A percentile compares a stretch with the other conserved stretches of the same genome.
Conservation (phyloP, 2,329 filamentous ascomycete genomes). For the Ascochyta koolunga region DNA sequence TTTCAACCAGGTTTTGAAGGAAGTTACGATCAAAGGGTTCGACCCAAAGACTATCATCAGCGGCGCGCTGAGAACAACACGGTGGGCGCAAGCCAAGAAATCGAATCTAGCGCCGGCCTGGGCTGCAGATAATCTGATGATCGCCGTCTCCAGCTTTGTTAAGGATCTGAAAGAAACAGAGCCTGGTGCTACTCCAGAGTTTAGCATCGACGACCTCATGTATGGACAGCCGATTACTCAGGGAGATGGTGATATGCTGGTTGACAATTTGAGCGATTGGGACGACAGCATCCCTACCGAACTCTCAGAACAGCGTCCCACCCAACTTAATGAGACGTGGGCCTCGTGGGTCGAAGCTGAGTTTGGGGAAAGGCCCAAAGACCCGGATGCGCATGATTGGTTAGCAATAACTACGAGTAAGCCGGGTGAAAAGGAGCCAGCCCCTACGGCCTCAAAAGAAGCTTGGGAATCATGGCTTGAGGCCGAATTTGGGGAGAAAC, state of each 20-base stretch:
- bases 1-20: conserved; percentile 40
- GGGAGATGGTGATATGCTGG: not conserved
- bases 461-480: conserved; percentile 13
- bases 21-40: conserved; percentile 31
- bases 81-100: conserved; percentile 21
- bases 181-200: not conserved
- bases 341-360: conserved; percentile 38
- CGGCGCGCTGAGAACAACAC: conserved; percentile 22
- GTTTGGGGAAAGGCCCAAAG: conserved; percentile 31
- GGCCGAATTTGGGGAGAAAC: conserved; percentile 10
- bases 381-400: conserved; percentile 24
- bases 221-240: conserved; percentile 5
- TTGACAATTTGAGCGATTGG: conserved; percentile 14
- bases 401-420: conserved; percentile 4
- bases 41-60: conserved; percentile 35
- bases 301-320: conserved; percentile 1
- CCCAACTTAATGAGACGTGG: conserved; percentile 29
- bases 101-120: conserved; percentile 32
- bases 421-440: not conserved
- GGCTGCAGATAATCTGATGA: conserved; percentile 43
- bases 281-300: conserved; percentile 1
- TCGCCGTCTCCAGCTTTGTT: conserved; percentile 37
- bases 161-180: conserved; percentile 16
- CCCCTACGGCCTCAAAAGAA: conserved; percentile 1
- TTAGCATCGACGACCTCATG: conserved; percentile 12